Evolutionary conservation across 768 basidiomycete genomes (phyloP).

Genomic region (Termitomyces sp.): DNA sequence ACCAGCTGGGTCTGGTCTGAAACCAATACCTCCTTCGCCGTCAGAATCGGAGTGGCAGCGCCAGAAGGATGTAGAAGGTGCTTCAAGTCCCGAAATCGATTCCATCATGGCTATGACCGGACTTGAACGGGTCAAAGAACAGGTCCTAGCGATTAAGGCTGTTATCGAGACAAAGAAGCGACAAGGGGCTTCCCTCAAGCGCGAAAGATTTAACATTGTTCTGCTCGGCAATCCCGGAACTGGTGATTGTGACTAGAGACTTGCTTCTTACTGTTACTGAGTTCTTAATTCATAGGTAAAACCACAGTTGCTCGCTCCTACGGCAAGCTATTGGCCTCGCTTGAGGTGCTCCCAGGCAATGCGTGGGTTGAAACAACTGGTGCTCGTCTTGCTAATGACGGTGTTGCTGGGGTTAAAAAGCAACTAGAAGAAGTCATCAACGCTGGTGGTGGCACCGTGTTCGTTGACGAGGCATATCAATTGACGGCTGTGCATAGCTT

Average conservation of each 20-base stretch:
- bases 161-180: conserved; percentile 1
- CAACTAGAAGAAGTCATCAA: conserved; percentile 37
- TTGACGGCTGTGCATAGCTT: conserved; percentile 43
- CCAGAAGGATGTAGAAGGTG: not conserved
- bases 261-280: not conserved
- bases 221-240: not conserved
- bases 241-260: not conserved
- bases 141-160: not conserved
- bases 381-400: conserved; percentile 50
- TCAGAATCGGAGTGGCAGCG: not conserved
- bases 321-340: conserved; percentile 54
- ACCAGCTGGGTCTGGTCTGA: not conserved
- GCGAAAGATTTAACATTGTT: not conserved
- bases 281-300: not conserved
- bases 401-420: conserved; percentile 47
- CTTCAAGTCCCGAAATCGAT: not conserved
- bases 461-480: conserved; percentile 72
- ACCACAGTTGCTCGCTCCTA: conserved; percentile 24
- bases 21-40: not conserved
- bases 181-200: not conserved
- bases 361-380: conserved; percentile 62
- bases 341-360: conserved; percentile 46
- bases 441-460: conserved; percentile 59
- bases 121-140: not conserved
- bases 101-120: not conserved